Base-by-base conservation (phyloP, 805 yeast species). In the Saccharomycopsis malanga region DNA sequence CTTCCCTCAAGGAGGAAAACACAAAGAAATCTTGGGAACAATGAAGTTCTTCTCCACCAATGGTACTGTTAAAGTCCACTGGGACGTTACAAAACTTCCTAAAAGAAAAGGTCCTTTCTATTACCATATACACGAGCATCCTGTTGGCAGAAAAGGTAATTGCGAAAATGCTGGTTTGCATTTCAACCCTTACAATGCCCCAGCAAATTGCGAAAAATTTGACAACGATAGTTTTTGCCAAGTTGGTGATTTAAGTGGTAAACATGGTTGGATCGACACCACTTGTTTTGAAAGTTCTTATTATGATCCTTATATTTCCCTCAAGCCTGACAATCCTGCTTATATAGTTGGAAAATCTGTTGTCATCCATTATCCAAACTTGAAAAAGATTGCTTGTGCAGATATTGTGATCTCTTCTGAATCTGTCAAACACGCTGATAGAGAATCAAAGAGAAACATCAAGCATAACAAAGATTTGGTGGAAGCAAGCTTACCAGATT, bases 221-320 rank as follows among this genome's bases (percentile, higher is more conserved):
- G 67, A 66, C 15, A 68, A 72, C 55, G 82, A 82, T 61, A 61
- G 79, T 5, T 66, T 61, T 30, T 83, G 87, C 60, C 79, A 79
- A 62, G 76, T 82, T 36, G 91, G 91, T 49, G 89, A 83, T 58
- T 74, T 83, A 56, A 75, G 85, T 30, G 91, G 91, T 38, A 83
- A 82, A 61, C 88, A 83, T 62, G 91, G 91, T 10, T 73, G 66
- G 65, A 79, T 83, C 57, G 73, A 81, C 58, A 72, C 85, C 18
- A 81, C 86, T 10, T 81, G 87, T 59, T 80, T 76, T 61, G 82
- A 80, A 61, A 67, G 77, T 24, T 69, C 70, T 50, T 83, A 79
- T 60, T 64, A 70, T 49, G 89, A 83, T 58, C 82, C 81, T 4
- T 83, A 72, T 61, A 61, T 83, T 45, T 79, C 88, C 0, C 71